Evolutionary conservation across 306 rosid genomes (phyloP).

Genomic region (Quercus glauca): DNA sequence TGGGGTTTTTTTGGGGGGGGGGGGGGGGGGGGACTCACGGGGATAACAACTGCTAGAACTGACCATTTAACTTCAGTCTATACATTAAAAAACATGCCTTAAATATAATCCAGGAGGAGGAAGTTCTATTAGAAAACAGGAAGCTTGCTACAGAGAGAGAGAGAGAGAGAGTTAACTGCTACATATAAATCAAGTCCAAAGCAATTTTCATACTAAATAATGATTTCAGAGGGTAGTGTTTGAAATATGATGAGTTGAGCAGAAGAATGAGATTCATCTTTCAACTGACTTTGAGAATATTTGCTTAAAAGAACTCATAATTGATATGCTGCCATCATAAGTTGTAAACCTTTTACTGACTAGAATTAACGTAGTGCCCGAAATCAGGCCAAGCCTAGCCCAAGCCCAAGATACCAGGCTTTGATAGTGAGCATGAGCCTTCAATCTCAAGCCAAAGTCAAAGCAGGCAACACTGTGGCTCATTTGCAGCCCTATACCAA

Average conservation of each 20-base stretch:
- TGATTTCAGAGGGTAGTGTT: neutral
- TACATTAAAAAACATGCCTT: neutral
- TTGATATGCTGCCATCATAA: neutral
- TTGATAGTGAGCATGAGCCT: constrained; percentile 3
- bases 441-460: neutral
- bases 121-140: neutral
- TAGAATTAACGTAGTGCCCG: neutral
- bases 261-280: neutral
- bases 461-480: neutral
- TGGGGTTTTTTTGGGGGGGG: too few relatives aligned
- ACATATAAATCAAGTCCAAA: neutral
- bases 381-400: neutral
- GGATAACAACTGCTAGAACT: too few relatives aligned
- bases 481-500: neutral
- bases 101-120: neutral
- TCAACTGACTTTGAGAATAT: neutral
- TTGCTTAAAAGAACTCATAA: neutral
- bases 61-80: neutral
- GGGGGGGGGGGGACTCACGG: too few relatives aligned
- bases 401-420: neutral
- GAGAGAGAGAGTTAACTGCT: neutral
- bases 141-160: neutral
- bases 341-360: neutral
- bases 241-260: neutral
- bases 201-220: neutral